Percentiles rank a stretch among this genome's conserved stretches.
Evolutionary conservation across 2,329 filamentous ascomycete species (phyloP).

Genomic region (Penicillium sclerotigenum): DNA sequence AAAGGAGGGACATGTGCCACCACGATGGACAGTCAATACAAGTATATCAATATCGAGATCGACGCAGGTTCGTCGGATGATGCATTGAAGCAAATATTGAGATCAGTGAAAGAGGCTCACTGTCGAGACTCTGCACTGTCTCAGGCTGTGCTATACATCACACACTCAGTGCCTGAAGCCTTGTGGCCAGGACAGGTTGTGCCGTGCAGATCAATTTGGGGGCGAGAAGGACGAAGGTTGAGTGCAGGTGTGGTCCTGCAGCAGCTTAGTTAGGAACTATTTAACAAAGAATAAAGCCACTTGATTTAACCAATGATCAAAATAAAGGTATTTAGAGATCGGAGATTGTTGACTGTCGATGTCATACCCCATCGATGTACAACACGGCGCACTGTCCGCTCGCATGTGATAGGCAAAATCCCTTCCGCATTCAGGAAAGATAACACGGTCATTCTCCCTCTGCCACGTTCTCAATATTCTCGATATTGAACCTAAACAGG

Average conservation of each 20-base stretch:
- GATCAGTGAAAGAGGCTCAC: slow-evolving; percentile 23
- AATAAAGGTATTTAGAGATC: not conserved
- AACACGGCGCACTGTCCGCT: slow-evolving; percentile 10
- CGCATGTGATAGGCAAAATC: slow-evolving; percentile 26
- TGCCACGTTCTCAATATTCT: slow-evolving; percentile 2
- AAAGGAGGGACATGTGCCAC: slow-evolving; percentile 21
- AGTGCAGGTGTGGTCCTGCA: slow-evolving; percentile 39
- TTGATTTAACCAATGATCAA: not conserved
- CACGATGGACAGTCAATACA: slow-evolving; percentile 23
- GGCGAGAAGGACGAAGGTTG: slow-evolving; percentile 32
- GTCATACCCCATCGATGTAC: not conserved
- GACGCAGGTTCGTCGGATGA: slow-evolving; percentile 11
- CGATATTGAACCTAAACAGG: not conserved
- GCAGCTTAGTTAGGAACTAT: slow-evolving; percentile 8
- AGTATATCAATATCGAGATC: slow-evolving; percentile 34
- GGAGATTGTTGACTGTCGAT: not conserved
- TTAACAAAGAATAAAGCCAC: not conserved
- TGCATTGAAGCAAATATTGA: slow-evolving; percentile 24
- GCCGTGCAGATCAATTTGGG: slow-evolving; percentile 44
- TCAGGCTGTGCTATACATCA: slow-evolving; percentile 39
- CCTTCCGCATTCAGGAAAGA: slow-evolving; percentile 21
- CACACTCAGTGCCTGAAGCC: slow-evolving; percentile 22
- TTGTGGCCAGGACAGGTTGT: slow-evolving; percentile 38
- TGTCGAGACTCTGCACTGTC: slow-evolving; percentile 9
- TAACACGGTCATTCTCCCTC: slow-evolving; percentile 14